Conservation (phyloP, 768 basidiomycete species). For the Holtermanniella nyarrowii region DNA sequence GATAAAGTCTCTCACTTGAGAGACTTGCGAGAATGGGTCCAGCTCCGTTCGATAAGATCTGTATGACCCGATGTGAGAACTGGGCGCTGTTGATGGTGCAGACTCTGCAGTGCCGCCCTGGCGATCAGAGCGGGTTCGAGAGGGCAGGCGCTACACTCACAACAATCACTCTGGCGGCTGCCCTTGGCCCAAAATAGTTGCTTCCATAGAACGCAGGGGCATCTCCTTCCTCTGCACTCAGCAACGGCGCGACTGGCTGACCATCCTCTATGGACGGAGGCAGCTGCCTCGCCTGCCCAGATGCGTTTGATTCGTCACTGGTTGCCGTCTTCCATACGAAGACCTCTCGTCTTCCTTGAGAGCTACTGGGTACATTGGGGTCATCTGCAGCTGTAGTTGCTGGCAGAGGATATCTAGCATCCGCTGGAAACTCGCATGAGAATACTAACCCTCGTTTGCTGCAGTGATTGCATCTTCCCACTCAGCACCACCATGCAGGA, state of each 20-base stretch:
- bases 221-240: background rate
- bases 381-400: too few species aligned
- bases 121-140: background rate
- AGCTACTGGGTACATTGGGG: too few species aligned
- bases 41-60: conserved; percentile 4
- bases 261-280: background rate
- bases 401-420: background rate
- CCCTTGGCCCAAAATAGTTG: conserved; percentile 18
- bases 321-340: background rate
- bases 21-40: conserved; percentile 9
- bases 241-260: background rate
- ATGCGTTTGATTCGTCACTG: too few species aligned
- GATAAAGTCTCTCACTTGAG: conserved; percentile 8
- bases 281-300: background rate
- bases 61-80: conserved; percentile 1
- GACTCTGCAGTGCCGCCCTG: conserved; percentile 2
- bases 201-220: conserved; percentile 11
- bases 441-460: background rate
- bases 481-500: too few species aligned
- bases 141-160: conserved; percentile 1
- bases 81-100: conserved; percentile 9
- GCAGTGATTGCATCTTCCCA: background rate
- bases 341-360: background rate
- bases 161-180: conserved; percentile 12
- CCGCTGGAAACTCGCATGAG: background rate